Base-by-base conservation (phyloP, 768 basidiomycete genomes). In the Naganishia friedmannii region DNA sequence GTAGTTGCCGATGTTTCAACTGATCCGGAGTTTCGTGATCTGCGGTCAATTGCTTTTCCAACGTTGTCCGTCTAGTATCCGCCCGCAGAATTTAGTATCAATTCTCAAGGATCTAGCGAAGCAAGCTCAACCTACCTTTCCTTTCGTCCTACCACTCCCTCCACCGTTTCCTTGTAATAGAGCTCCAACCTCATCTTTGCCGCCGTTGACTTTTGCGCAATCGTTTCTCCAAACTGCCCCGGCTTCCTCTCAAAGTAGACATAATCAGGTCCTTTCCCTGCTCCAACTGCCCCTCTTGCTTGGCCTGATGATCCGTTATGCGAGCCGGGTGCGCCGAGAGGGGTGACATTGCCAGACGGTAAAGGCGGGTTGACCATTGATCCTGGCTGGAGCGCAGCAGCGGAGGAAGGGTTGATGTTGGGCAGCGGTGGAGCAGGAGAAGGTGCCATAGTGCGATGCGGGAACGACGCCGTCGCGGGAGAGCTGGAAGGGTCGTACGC, bases 141-240 rank as follows among this genome's bases (percentile, higher is more conserved):
- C 79, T 97, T 97, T 65, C 96, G 85, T 77, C 94, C 93, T 55
- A 99, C 91, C 15, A 95, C 95, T 54, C 90, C 87, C 79, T 97
- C 93, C 51, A 99, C 96, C 0, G 92, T 92, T 48, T 96, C 89
- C 81, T 97, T 96, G 83, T 97, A 99, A 79, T 89, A 96, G 79
- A 94, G 89, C 82, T 98, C 96, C 65, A 98, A 86, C 82, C 95
- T 96, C 82, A 97, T 84, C 81, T 96, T 93, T 2, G 94, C 94
- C 48, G 87, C 87, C 80, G 93, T 94, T 17, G 92, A 91, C 73
- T 89, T 89, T 53, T 92, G 88, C 73, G 89, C 80, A 19, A 91
- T 88, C 71, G 90, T 87, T 66, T 91, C 89, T 7, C 90, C 90
- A 81, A 95, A 92, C 45, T 86, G 86, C 60, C 84, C 80, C 1